Conservation (phyloP, 1,139 yeast species). For the Pichia sp. region DNA sequence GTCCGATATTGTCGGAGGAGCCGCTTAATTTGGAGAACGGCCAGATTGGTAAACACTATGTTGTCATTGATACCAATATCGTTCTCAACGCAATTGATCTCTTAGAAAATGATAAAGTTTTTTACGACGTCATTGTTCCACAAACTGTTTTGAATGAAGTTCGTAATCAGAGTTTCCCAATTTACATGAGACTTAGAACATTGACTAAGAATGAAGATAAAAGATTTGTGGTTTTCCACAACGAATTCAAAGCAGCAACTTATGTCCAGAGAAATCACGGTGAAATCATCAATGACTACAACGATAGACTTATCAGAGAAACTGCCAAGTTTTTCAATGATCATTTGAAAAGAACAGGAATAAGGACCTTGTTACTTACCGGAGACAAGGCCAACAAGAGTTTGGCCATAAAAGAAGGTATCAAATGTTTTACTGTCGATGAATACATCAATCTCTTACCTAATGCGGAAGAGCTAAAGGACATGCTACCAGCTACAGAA, state of each 20-base stretch:
- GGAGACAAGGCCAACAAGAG: slow-evolving; percentile 67
- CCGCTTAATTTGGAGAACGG: slow-evolving; percentile 39
- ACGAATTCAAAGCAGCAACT: slow-evolving; percentile 77
- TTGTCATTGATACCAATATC: slow-evolving; percentile 83
- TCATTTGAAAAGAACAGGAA: slow-evolving; percentile 49
- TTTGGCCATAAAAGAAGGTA: slow-evolving; percentile 48
- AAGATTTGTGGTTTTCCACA: slow-evolving; percentile 86
- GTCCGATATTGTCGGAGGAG: slow-evolving; percentile 41
- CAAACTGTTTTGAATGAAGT: slow-evolving; percentile 95
- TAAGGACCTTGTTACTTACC: slow-evolving; percentile 60
- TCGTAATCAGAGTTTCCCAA: slow-evolving; percentile 78
- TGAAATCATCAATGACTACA: slow-evolving; percentile 83
- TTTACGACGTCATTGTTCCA: slow-evolving; percentile 85
- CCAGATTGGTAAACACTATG: slow-evolving; percentile 52
- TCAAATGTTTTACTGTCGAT: slow-evolving; percentile 48
- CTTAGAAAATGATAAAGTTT: slow-evolving; percentile 68
- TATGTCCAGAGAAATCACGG: slow-evolving; percentile 53
- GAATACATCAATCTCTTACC: slow-evolving; percentile 69
- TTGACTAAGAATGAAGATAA: slow-evolving; percentile 74
- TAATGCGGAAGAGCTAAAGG: slow-evolving; percentile 71
- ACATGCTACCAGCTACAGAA: slow-evolving; percentile 59
- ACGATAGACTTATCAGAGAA: slow-evolving; percentile 83
- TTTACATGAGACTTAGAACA: slow-evolving; percentile 76
- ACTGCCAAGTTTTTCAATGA: slow-evolving; percentile 63
- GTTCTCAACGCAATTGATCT: slow-evolving; percentile 85